Evolutionary conservation across 2,329 filamentous ascomycete species (phyloP).

Genomic region (Coleophoma crateriformis): DNA sequence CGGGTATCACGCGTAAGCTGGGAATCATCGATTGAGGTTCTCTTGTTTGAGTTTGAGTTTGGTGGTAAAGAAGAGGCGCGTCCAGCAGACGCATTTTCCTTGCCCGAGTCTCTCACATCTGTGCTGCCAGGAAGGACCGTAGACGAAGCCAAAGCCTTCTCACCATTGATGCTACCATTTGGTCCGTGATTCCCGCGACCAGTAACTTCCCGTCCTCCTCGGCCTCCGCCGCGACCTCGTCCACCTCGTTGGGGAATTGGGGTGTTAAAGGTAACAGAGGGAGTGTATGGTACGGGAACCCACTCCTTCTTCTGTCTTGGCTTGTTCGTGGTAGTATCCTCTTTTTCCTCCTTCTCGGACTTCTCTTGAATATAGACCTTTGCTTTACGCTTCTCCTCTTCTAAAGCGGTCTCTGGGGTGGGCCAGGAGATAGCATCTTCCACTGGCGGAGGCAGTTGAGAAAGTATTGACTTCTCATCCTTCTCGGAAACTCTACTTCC

Average conservation of each 20-base stretch:
- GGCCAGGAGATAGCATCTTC: conserved; percentile 82
- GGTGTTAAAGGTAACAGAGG: conserved; percentile 81
- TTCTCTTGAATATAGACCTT: conserved; percentile 53
- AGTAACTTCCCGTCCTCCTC: conserved; percentile 33
- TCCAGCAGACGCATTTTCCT: conserved; percentile 8
- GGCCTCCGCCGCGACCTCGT: conserved; percentile 35
- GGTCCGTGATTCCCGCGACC: conserved; percentile 27
- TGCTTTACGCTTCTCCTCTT: conserved; percentile 70
- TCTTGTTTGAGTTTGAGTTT: conserved; percentile 16
- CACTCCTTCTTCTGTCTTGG: conserved; percentile 72
- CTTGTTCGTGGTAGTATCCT: conserved; percentile 48
- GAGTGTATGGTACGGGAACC: conserved; percentile 77
- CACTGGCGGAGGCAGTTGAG: conserved; percentile 54
- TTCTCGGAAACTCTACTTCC: conserved; percentile 22
- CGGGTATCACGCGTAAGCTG: conserved; percentile 16
- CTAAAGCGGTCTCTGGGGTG: conserved; percentile 74
- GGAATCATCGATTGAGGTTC: conserved; percentile 14
- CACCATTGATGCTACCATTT: conserved; percentile 14
- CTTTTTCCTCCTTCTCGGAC: conserved; percentile 57
- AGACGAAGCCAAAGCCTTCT: conserved; percentile 17
- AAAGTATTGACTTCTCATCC: conserved; percentile 25
- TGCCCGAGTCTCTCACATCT: conserved; percentile 16
- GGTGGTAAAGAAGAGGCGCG: conserved; percentile 25
- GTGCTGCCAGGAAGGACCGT: conserved; percentile 5
- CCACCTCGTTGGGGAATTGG: conserved; percentile 63